Conservation (phyloP, 1,284 basidiomycete species). For the Volvariella volvacea region DNA sequence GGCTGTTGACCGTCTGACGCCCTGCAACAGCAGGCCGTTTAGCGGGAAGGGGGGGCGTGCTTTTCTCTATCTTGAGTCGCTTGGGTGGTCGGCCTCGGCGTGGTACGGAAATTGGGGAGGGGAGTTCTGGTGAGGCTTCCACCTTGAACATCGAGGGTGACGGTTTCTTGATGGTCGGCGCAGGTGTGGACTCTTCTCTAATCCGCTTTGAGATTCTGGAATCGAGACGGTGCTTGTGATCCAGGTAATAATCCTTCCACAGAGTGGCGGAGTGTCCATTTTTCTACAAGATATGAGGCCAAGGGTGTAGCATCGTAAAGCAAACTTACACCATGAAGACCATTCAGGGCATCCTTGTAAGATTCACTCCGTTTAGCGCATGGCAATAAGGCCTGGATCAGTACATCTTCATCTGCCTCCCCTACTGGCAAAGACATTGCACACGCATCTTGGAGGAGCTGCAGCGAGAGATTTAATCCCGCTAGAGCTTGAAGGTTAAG, state of each 20-base stretch:
- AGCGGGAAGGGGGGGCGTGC: slow-evolving; percentile 15
- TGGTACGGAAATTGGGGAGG: slow-evolving; percentile 14
- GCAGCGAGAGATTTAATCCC: slow-evolving; percentile 29
- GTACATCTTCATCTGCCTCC: slow-evolving; percentile 43
- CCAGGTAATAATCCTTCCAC: slow-evolving; percentile 72
- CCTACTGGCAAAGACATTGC: slow-evolving; percentile 50
- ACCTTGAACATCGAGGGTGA: slow-evolving; percentile 26
- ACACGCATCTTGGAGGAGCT: slow-evolving; percentile 47
- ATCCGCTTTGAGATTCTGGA: slow-evolving; percentile 11
- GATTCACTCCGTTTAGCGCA: slow-evolving; percentile 27
- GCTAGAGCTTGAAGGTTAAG: slow-evolving; percentile 26
- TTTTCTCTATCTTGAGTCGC: slow-evolving; percentile 16
- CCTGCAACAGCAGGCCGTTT: slow-evolving; percentile 15
- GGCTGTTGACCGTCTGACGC: slow-evolving; percentile 47
- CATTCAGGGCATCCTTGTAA: slow-evolving; percentile 39
- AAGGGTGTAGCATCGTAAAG: slow-evolving; percentile 9
- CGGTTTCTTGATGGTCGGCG: slow-evolving; percentile 42
- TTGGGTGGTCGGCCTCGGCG: slow-evolving; percentile 8
- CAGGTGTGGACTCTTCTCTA: slow-evolving; percentile 2
- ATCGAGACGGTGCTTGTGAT: slow-evolving; percentile 53
- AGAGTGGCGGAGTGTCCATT: slow-evolving; percentile 39
- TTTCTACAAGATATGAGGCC: slow-evolving; percentile 20
- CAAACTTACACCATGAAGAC: slow-evolving; percentile 34
- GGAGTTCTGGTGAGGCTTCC: slow-evolving; percentile 22
- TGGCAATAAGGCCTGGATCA: slow-evolving; percentile 39